Evolutionary conservation across 139 green algal genomes (phyloP).

Genomic region (Diplosphaera chodatii): DNA sequence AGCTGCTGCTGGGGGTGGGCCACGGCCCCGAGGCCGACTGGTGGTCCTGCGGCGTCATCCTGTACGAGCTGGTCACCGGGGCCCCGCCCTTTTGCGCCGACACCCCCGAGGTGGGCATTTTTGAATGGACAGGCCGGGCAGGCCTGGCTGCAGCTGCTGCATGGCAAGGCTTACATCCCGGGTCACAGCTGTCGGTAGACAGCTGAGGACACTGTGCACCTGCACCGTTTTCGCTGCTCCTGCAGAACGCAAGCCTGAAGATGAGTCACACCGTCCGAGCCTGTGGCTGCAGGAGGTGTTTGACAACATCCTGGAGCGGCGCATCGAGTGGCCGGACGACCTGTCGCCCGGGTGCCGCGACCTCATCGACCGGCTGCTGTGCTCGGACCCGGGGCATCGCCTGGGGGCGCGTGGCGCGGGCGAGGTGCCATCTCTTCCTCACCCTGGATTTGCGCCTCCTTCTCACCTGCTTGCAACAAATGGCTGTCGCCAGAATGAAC

Average conservation of each 20-base stretch:
- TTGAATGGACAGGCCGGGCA: neutral
- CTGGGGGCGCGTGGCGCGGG: slow-evolving; percentile 56
- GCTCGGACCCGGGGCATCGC: slow-evolving; percentile 50
- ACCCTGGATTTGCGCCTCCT: too few relatives aligned
- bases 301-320: slow-evolving; percentile 84
- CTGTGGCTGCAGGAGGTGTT: slow-evolving; percentile 72
- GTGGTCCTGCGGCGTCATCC: slow-evolving; percentile 83
- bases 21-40: slow-evolving; percentile 83
- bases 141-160: too few relatives aligned
- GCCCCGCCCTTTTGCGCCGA: slow-evolving; percentile 84
- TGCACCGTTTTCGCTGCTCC: too few relatives aligned
- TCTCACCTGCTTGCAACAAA: neutral
- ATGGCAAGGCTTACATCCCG: too few relatives aligned
- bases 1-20: slow-evolving; percentile 70
- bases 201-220: too few relatives aligned
- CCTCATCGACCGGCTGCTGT: slow-evolving; percentile 75
- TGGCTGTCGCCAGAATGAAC: neutral
- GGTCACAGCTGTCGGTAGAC: too few relatives aligned
- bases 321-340: slow-evolving; percentile 62
- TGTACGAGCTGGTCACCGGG: slow-evolving; percentile 84
- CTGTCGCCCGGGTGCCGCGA: slow-evolving; percentile 69
- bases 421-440: too few relatives aligned
- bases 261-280: too few relatives aligned
- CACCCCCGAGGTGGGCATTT: slow-evolving; percentile 49
- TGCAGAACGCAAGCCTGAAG: neutral